Percentiles rank a stretch among this genome's conserved stretches.
Conservation (phyloP, 371 early-diverging fungal species). For the Rhizopus delemar region DNA sequence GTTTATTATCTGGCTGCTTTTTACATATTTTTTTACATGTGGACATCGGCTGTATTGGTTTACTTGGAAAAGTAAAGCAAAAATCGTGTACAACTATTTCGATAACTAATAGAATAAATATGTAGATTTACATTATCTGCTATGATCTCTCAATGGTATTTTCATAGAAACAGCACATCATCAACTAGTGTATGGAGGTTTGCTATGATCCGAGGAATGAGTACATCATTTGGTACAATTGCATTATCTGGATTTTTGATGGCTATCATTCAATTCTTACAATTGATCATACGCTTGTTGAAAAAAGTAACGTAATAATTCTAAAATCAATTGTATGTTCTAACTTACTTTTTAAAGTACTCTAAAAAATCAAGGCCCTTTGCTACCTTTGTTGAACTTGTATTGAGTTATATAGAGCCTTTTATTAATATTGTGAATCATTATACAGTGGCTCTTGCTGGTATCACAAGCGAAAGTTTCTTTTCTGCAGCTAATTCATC, state of each 20-base stretch:
- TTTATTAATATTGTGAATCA: slow-evolving; percentile 65
- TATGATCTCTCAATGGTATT: slow-evolving; percentile 80
- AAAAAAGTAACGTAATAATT: slow-evolving; percentile 44
- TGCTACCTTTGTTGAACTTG: slow-evolving; percentile 21
- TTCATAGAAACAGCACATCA: slow-evolving; percentile 57
- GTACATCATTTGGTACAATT: slow-evolving; percentile 71
- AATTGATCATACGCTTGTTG: slow-evolving; percentile 44
- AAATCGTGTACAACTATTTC: not conserved
- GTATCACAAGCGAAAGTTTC: slow-evolving; percentile 71
- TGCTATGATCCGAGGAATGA: slow-evolving; percentile 51
- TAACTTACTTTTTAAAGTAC: slow-evolving; percentile 19
- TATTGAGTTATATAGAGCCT: slow-evolving; percentile 44
- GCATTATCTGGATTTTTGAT: slow-evolving; percentile 71
- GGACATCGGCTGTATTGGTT: slow-evolving; percentile 70
- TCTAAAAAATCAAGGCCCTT: slow-evolving; percentile 34
- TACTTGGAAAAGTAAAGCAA: slow-evolving; percentile 64
- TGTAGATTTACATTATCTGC: slow-evolving; percentile 61
- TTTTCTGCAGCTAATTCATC: slow-evolving; percentile 60
- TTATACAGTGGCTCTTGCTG: slow-evolving; percentile 71
- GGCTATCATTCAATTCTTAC: slow-evolving; percentile 59
- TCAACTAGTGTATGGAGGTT: slow-evolving; percentile 44
- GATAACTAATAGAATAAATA: no score
- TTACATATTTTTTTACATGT: slow-evolving; percentile 72
- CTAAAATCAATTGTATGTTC: not conserved
- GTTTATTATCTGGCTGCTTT: slow-evolving; percentile 54